phyloP scores from a whole-genome alignment of 768 basidiomycete species.

The Sporobolomyces phaffii region DNA sequence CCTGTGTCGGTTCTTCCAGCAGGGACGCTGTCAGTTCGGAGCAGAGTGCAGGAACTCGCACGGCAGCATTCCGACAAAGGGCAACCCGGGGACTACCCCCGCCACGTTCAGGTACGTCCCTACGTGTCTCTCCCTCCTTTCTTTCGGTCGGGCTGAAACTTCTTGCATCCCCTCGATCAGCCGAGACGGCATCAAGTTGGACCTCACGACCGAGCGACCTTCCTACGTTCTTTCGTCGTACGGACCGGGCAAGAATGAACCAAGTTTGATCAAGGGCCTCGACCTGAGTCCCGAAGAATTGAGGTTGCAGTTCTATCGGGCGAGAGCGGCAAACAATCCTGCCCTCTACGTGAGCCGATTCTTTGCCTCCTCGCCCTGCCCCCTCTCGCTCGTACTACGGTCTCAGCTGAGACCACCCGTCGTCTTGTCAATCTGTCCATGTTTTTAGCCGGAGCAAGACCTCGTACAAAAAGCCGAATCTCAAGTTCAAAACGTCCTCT shows the following conservation, averaged over 20 bases:
- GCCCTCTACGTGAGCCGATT: conserved; percentile 24
- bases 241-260: conserved; percentile 68
- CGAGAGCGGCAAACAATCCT: conserved; percentile 23
- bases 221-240: conserved; percentile 73
- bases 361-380: not conserved
- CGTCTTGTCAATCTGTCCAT: no score
- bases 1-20: conserved; percentile 59
- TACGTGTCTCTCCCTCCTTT: no score
- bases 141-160: not conserved
- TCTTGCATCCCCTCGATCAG: conserved; percentile 47
- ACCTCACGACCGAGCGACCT: conserved; percentile 68
- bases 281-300: conserved; percentile 78
- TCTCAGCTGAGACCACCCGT: no score
- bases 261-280: conserved; percentile 58
- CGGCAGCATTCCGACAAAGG: conserved; percentile 46
- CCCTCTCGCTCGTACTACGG: not conserved
- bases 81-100: conserved; percentile 38
- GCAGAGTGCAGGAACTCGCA: conserved; percentile 63
- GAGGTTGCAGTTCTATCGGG: conserved; percentile 49
- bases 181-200: conserved; percentile 58
- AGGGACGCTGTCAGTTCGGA: conserved; percentile 64
- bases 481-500: conserved; percentile 23
- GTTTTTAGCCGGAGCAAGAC: conserved; percentile 18
- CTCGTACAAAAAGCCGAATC: conserved; percentile 27
- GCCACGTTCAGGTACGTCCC: conserved; percentile 22